phyloP scores from a whole-genome alignment of 495 filamentous ascomycete genomes.

The Penicillium robsamsonii region DNA sequence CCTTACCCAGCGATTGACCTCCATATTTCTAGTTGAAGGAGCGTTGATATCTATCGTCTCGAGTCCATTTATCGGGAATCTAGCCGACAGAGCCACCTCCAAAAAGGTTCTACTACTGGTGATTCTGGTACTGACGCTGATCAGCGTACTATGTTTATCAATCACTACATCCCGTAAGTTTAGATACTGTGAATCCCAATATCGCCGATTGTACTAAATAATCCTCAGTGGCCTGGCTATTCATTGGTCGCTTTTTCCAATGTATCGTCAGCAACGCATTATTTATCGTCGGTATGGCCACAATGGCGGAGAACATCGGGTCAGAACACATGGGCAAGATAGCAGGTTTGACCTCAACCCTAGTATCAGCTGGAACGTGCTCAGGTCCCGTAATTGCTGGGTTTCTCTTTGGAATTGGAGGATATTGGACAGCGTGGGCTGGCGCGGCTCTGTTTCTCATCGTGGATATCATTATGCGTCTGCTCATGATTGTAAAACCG shows the following conservation, averaged over 20 bases:
- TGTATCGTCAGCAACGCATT: conserved; percentile 25
- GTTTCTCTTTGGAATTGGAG: conserved; percentile 23
- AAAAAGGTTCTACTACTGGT: conserved; percentile 21
- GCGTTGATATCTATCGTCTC: conserved; percentile 21
- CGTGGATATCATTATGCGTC: conserved; percentile 31
- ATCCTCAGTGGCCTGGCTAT: conserved; percentile 21
- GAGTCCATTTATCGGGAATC: conserved; percentile 6
- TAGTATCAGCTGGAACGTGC: conserved; percentile 7
- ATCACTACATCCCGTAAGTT: conserved; percentile 13
- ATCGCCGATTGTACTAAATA: background rate
- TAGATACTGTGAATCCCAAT: background rate
- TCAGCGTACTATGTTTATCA: conserved; percentile 20
- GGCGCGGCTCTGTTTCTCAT: conserved; percentile 21
- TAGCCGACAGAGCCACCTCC: conserved; percentile 21
- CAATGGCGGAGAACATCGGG: conserved; percentile 27
- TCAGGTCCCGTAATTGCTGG: conserved; percentile 27
- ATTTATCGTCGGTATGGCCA: conserved; percentile 33
- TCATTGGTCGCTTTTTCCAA: conserved; percentile 32
- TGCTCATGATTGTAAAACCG: conserved; percentile 30
- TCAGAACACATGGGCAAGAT: conserved; percentile 32
- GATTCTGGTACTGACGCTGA: conserved; percentile 16
- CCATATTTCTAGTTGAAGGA: conserved; percentile 23
- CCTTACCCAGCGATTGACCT: conserved; percentile 22
- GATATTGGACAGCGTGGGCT: conserved; percentile 34
- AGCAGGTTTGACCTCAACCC: conserved; percentile 6